Conservation (phyloP, 169 alveolate genomes). For the Babesia caballi region DNA sequence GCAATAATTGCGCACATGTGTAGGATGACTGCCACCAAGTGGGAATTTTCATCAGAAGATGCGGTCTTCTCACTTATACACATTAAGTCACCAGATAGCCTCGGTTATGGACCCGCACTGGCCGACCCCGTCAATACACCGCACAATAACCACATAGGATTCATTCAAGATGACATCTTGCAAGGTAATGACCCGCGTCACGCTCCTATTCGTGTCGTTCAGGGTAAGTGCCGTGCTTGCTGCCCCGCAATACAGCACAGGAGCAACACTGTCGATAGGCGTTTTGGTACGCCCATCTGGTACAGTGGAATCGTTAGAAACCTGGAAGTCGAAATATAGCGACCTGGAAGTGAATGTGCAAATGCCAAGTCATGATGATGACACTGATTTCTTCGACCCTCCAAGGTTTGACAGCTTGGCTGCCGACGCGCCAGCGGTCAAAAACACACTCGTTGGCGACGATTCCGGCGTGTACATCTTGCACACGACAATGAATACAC, state of each 20-base stretch:
- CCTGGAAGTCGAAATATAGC: conserved; percentile 35
- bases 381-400: background rate
- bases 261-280: conserved; percentile 18
- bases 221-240: background rate
- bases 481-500: background rate
- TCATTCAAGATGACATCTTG: background rate
- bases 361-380: background rate
- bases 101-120: background rate
- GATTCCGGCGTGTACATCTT: background rate
- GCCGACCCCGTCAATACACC: background rate
- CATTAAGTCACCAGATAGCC: background rate
- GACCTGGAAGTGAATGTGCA: background rate
- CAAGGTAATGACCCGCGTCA: background rate
- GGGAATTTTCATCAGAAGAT: conserved; percentile 11
- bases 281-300: conserved; percentile 25
- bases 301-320: background rate
- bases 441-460: background rate
- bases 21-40: background rate
- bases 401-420: background rate
- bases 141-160: background rate
- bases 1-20: no score
- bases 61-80: conserved; percentile 21
- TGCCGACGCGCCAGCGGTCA: background rate
- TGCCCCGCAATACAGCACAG: background rate
- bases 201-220: background rate